Conservation (phyloP, 306 rosid species). For the Malus fusca region DNA sequence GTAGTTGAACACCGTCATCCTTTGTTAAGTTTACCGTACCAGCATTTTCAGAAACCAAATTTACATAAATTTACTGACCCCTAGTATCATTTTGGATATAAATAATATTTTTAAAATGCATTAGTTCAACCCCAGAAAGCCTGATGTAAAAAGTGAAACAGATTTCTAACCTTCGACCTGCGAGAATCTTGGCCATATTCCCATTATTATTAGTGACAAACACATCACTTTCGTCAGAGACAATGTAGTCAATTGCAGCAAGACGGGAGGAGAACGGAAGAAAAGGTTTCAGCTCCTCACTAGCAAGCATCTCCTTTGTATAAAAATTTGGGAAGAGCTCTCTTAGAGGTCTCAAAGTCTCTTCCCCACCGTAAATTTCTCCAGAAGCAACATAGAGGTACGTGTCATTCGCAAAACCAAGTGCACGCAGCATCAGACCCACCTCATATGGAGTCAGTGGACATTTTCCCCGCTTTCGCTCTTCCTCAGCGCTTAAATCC, state of each 20-base stretch:
- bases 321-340: slow-evolving; percentile 90
- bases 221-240: slow-evolving; percentile 89
- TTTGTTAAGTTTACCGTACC: background rate
- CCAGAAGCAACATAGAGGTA: slow-evolving; percentile 93
- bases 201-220: slow-evolving; percentile 96
- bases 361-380: slow-evolving; percentile 96
- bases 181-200: slow-evolving; percentile 98
- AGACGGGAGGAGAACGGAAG: slow-evolving; percentile 88
- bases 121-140: background rate
- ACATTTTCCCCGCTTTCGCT: slow-evolving; percentile 95
- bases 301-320: slow-evolving; percentile 90
- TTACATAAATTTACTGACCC: background rate
- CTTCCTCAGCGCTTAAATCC: slow-evolving; percentile 86
- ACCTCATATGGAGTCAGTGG: slow-evolving; percentile 95
- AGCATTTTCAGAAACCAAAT: background rate
- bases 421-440: slow-evolving; percentile 90
- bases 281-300: slow-evolving; percentile 74
- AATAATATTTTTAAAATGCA: background rate
- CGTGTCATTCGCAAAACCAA: slow-evolving; percentile 88
- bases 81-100: background rate
- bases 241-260: slow-evolving; percentile 94
- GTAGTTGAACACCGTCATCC: background rate
- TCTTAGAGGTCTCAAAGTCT: slow-evolving; percentile 81
- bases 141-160: background rate
- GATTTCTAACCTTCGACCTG: slow-evolving; percentile 76